Base-by-base conservation (phyloP, 2,329 filamentous ascomycete species). In the Cephalotrichum gorgonifer region DNA sequence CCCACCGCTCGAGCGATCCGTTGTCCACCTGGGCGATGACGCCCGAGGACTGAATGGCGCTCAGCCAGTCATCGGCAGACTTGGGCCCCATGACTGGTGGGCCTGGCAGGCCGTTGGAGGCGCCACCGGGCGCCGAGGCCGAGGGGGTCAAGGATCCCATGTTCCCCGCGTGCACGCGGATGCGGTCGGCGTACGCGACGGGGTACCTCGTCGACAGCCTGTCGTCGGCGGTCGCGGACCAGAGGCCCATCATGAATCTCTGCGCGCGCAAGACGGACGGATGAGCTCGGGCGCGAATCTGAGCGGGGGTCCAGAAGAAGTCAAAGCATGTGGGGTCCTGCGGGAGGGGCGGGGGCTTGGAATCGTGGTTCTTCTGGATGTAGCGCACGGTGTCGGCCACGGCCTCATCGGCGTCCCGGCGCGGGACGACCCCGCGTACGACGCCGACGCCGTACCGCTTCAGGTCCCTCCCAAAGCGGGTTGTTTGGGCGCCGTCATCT, bases 301-400 rank as follows among this genome's bases (percentile, higher is more conserved):
- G 83, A 1, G 81, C 76, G 0, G 81, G 81, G 5, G 82, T 83
- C 83, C 83, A 86, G 66, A 85, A 86, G 57, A 86, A 76, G 62
- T 86, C 83, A 63, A 82, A 86, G 47, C 85, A 85, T 2, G 82
- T 79, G 5, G 83, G 83, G 38, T 82, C 78, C 55, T 80, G 75
- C 0, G 73, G 69, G 1, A 75, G 75, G 26, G 81, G 69, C 1
- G 76, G 75, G 28, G 81, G 42, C 30, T 38, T 45, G 6, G 43
- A 27, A 20, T 46, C 48, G 43, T 46, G 35, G 35, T 50, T 50
- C 7, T 22, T 15, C 30, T 46, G 38, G 48, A 50, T 33, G 25
- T 86, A 86, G 39, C 73, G 68, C 54, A 76, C 71, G 11, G 79
- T 76, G 56, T 80, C 73, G 43, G 71, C 68, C 56, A 85, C 82